These are phyloP conservation scores for Phialemoniopsis sp. DNA, from an alignment of 2,329 filamentous ascomycete species.

Conservation along the genomic window DNA sequence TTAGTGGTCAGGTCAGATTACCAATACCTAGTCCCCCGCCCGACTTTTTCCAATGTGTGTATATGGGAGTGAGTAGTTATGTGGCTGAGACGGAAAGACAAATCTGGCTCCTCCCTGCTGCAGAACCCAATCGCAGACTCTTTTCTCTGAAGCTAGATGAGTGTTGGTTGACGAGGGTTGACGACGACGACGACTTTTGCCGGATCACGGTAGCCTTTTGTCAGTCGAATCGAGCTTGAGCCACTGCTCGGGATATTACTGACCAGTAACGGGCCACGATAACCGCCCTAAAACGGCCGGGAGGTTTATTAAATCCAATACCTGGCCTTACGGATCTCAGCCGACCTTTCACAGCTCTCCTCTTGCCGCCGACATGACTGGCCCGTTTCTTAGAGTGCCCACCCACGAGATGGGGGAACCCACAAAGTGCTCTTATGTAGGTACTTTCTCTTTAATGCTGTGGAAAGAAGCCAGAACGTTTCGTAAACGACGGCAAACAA, in stretches of 20 bases:
- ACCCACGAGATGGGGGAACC: slow-evolving; percentile 3
- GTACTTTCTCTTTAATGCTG: no score
- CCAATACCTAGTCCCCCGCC: no score
- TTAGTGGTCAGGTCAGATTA: no score
- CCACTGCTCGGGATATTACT: not conserved
- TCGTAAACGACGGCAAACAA: no score
- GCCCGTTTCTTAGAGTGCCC: slow-evolving; percentile 1
- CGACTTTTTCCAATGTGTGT: no score
- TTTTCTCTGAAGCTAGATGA: no score
- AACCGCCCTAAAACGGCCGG: slow-evolving; percentile 2
- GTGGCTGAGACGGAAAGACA: no score
- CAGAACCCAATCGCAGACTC: no score
- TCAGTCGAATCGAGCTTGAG: not conserved
- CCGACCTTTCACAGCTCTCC: slow-evolving; percentile 35
- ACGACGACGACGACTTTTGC: not conserved
- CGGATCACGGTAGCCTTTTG: slow-evolving; percentile 1
- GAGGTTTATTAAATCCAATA: slow-evolving; percentile 11
- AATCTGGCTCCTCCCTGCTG: no score
- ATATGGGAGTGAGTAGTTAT: no score
- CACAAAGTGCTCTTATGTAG: no score
- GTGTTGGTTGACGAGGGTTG: no score
- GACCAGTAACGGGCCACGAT: not conserved
- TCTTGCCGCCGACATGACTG: slow-evolving; percentile 32
- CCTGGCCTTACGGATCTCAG: not conserved
- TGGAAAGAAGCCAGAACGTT: slow-evolving; percentile 10